These are phyloP conservation scores for Beauveria rudraprayagi DNA, from an alignment of 2,329 filamentous ascomycete species.

Conservation along the genomic window DNA sequence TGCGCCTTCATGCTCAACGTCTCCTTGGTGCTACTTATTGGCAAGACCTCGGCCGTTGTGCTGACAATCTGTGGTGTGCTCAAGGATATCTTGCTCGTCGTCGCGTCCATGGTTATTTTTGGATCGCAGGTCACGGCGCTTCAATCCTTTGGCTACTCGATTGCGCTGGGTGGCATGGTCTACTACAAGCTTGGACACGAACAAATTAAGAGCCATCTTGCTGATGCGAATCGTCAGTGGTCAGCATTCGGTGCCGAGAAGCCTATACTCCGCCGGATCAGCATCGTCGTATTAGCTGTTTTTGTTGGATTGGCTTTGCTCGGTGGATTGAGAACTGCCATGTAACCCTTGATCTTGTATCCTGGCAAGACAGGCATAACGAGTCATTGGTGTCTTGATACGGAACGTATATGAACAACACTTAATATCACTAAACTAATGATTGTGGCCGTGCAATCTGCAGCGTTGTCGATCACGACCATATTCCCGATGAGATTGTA, in stretches of 20 bases:
- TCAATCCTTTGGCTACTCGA: slow-evolving; percentile 77
- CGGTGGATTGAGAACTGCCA: background rate
- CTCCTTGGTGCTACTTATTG: slow-evolving; percentile 79
- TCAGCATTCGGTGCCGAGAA: slow-evolving; percentile 64
- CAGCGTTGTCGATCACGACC: background rate
- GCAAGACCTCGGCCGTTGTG: slow-evolving; percentile 78
- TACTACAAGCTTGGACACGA: slow-evolving; percentile 73
- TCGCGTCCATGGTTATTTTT: slow-evolving; percentile 75
- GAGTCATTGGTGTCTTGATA: background rate
- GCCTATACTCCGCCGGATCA: slow-evolving; percentile 60
- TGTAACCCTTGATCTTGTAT: background rate
- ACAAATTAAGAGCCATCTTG: slow-evolving; percentile 64
- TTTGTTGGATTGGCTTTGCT: background rate
- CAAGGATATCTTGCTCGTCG: slow-evolving; percentile 78
- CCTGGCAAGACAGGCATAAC: background rate
- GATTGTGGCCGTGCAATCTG: background rate
- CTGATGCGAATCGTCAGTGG: slow-evolving; percentile 62
- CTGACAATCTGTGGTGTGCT: slow-evolving; percentile 82
- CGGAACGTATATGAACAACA: background rate
- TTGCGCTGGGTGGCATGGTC: slow-evolving; percentile 69
- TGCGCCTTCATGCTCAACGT: slow-evolving; percentile 78
- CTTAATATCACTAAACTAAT: background rate
- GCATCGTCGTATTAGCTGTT: slow-evolving; percentile 32
- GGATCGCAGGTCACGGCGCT: slow-evolving; percentile 64
- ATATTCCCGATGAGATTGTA: background rate